These are phyloP conservation scores for Leishmania amazonensis DNA, from an alignment of 208 protist species.

Conservation along the genomic window DNA sequence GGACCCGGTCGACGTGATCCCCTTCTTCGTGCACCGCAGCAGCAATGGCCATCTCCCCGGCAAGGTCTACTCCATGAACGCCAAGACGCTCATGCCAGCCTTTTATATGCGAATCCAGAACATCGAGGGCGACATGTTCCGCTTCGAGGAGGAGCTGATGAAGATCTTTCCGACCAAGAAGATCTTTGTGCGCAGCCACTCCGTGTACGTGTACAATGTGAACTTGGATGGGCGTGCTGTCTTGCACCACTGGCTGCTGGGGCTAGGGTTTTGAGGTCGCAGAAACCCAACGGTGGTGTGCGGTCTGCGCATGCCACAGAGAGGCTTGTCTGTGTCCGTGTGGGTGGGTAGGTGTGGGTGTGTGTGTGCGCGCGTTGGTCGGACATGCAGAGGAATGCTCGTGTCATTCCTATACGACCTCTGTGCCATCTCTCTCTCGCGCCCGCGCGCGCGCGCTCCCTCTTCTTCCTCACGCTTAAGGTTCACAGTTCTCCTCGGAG, in stretches of 20 bases:
- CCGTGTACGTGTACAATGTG: constrained; percentile 85
- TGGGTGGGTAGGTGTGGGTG: background rate
- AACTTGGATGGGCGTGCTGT: constrained; percentile 68
- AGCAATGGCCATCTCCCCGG: constrained; percentile 78
- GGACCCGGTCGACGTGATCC: constrained; percentile 72
- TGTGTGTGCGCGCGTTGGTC: background rate
- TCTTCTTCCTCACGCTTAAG: too few species aligned
- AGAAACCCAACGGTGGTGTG: too few species aligned
- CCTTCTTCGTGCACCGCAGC: constrained; percentile 86
- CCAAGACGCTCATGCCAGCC: constrained; percentile 72
- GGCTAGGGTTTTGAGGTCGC: constrained; percentile 72
- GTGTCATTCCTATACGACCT: background rate
- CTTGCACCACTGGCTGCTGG: constrained; percentile 87
- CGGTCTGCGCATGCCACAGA: background rate
- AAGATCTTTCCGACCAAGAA: constrained; percentile 93
- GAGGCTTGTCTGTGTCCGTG: background rate
- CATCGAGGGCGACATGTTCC: constrained; percentile 81
- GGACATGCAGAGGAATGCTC: background rate
- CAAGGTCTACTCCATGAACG: constrained; percentile 72
- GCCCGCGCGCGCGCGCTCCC: too few species aligned
- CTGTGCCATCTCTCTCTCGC: background rate
- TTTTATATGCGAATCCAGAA: constrained; percentile 70
- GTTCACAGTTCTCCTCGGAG: too few species aligned
- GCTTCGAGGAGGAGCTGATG: constrained; percentile 89
- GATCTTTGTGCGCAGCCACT: constrained; percentile 76